Conservation (phyloP, 495 filamentous ascomycete species). For the Hypoxylon cercidicola region DNA sequence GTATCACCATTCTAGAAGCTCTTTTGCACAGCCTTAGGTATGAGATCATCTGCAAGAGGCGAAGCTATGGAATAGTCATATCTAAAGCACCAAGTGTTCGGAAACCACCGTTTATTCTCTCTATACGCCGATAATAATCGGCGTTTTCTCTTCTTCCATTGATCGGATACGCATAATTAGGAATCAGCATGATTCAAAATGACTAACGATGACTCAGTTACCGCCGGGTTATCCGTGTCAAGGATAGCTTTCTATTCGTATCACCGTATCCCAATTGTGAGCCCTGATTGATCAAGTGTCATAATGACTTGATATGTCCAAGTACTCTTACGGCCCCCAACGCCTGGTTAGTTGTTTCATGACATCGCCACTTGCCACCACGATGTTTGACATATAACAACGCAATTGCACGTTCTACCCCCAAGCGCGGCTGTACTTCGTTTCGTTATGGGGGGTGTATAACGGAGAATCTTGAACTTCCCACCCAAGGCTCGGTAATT, state of each 20-base stretch:
- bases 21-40: conserved; percentile 32
- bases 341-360: conserved; percentile 28
- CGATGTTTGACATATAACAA: conserved; percentile 18
- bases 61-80: conserved; percentile 24
- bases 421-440: conserved; percentile 12
- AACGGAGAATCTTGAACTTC: conserved; percentile 10
- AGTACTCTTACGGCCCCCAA: conserved; percentile 24
- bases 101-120: conserved; percentile 17
- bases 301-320: not conserved
- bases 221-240: conserved; percentile 22
- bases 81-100: conserved; percentile 14
- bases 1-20: conserved; percentile 6
- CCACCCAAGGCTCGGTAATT: conserved; percentile 16
- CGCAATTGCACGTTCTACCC: conserved; percentile 19
- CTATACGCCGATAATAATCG: conserved; percentile 24
- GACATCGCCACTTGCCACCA: conserved; percentile 19
- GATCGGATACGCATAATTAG: conserved; percentile 1
- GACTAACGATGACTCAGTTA: conserved; percentile 22
- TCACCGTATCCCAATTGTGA: conserved; percentile 15
- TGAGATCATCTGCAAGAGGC: conserved; percentile 30
- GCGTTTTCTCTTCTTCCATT: conserved; percentile 7
- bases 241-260: conserved; percentile 13
- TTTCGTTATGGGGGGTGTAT: conserved; percentile 12
- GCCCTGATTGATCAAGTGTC: conserved; percentile 3
- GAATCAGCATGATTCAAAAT: conserved; percentile 22